Base-by-base conservation (phyloP, 305 asterid species). In the Caryopteris hybrid region DNA sequence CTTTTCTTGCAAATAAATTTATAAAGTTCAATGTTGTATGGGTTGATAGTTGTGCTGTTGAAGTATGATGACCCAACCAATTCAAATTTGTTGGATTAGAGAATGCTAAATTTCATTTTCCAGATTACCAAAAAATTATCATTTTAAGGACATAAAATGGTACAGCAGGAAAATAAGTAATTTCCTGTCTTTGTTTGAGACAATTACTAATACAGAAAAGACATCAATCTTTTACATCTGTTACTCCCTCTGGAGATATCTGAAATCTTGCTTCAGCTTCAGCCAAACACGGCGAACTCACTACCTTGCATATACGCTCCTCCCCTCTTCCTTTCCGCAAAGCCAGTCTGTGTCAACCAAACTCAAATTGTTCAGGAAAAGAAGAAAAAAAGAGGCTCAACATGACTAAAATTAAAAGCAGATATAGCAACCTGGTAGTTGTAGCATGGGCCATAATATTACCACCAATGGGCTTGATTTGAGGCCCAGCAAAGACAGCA, bases 211-310 rank as follows among this genome's bases (percentile, higher is more conserved):
- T 6, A 20, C 38, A 50, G 5, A 34, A 38, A 14, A 29, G 17
- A 2, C 14, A 64, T 82, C 82, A 89, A 72, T 94, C 98, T 80
- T 94, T 94, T 16, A 76, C 95, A 82, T 94, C 96, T 4, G 86
- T 76, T 27, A 94, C 96, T 27, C 99, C 96, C 59, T 91, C 99
- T 6, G 76, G 69, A 45, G 95, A 74, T 33, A 90, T 87, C 73
- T 83, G 96, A 88, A 94, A 94, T 69, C 99, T 87, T 50, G 97
- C 99, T 77, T 93, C 97, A 61, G 96, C 96, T 84, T 94, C 99
- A 21, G 97, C 88, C 70, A 94, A 76, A 71, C 99, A 94, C 0
- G 97, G 97, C 16, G 96, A 94, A 52, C 97, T 94, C 72, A 91
- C 84, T 21, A 94, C 97, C 85, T 94, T 91, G 78, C 99, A 94